Conservation (phyloP, 306 rosid genomes). For the Glycyrrhiza uralensis region DNA sequence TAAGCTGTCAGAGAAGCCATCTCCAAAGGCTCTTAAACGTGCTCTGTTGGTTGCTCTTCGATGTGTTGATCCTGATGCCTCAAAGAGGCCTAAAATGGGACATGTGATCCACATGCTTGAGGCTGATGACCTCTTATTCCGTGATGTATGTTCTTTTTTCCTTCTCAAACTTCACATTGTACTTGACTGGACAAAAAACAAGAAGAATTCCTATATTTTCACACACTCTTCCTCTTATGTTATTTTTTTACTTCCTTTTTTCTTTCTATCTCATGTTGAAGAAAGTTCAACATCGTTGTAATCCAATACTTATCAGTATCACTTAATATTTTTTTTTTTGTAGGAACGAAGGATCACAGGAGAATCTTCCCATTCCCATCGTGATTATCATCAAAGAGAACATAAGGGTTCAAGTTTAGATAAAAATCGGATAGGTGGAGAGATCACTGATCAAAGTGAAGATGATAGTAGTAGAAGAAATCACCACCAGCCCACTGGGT, state of each 20-base stretch:
- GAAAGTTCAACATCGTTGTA: not conserved
- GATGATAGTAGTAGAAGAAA: constrained; percentile 48
- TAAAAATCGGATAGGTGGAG: constrained; percentile 46
- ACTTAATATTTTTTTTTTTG: constrained; percentile 5
- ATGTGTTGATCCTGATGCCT: constrained; percentile 95
- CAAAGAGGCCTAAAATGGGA: constrained; percentile 95
- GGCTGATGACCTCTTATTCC: constrained; percentile 76
- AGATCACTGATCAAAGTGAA: constrained; percentile 57
- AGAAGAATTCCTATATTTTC: not conserved
- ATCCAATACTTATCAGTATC: not conserved
- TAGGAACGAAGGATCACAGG: constrained; percentile 58
- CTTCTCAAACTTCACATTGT: not conserved
- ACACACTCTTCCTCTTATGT: no score
- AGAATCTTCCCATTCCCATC: constrained; percentile 50
- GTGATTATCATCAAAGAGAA: constrained; percentile 43
- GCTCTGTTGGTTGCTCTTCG: constrained; percentile 86
- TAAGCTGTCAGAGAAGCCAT: constrained; percentile 78
- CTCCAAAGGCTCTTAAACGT: constrained; percentile 85
- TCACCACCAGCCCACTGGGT: constrained; percentile 47
- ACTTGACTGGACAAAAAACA: not conserved
- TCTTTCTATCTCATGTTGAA: no score
- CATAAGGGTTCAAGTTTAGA: constrained; percentile 40
- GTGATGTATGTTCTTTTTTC: constrained; percentile 52
- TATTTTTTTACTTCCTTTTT: no score
- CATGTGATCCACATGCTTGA: constrained; percentile 98